Conservation (phyloP, 768 basidiomycete species). For the Tylopilus felleus region DNA sequence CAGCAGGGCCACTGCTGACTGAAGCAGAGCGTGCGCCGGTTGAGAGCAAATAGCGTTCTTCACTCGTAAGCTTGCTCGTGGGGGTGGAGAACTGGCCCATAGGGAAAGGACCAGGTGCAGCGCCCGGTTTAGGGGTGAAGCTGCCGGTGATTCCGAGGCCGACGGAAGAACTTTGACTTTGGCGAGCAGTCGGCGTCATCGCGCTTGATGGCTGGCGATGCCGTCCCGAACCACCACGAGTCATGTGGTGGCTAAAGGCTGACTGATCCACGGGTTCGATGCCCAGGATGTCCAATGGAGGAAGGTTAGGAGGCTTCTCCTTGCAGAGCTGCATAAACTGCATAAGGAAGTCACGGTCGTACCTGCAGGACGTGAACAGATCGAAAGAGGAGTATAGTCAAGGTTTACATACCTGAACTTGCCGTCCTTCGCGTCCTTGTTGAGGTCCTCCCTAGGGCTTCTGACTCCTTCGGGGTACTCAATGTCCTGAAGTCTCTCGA, state of each 20-base stretch:
- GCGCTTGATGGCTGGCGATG: conserved; percentile 46
- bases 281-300: conserved; percentile 87
- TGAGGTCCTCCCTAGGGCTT: conserved; percentile 83
- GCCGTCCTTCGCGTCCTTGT: conserved; percentile 76
- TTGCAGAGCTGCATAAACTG: conserved; percentile 95
- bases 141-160: conserved; percentile 41
- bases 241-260: conserved; percentile 44
- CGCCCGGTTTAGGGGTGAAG: conserved; percentile 31
- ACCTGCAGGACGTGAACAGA: conserved; percentile 46
- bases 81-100: conserved; percentile 70
- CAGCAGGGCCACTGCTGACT: conserved; percentile 46
- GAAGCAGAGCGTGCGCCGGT: conserved; percentile 51
- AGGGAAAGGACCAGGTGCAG: conserved; percentile 32
- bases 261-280: conserved; percentile 72
- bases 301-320: conserved; percentile 90
- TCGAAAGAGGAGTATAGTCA: neutral
- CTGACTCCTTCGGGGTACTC: conserved; percentile 79
- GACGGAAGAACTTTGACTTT: conserved; percentile 46
- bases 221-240: conserved; percentile 64
- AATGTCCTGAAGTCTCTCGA: conserved; percentile 75
- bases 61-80: conserved; percentile 58
- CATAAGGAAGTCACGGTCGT: conserved; percentile 95
- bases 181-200: conserved; percentile 44
- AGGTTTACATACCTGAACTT: conserved; percentile 70
- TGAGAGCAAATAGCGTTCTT: conserved; percentile 58